Percentiles rank a stretch among this genome's conserved stretches.
Conservation (phyloP, 148 eudicot genomes). For the Heliamphora exappendiculata region DNA sequence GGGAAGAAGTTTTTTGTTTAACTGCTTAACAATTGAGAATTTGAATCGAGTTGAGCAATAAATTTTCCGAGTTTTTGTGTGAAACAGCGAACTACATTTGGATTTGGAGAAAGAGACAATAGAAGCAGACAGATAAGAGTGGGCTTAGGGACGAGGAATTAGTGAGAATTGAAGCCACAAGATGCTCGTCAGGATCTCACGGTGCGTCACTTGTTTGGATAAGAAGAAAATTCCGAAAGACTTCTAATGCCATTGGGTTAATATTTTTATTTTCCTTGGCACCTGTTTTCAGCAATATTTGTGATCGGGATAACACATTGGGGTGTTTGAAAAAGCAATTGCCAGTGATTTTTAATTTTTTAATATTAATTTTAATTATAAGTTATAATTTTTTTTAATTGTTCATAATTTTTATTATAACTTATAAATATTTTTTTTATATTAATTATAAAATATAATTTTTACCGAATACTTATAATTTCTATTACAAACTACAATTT, state of each 20-base stretch:
- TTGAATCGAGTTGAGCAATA: not conserved
- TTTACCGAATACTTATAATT: no score
- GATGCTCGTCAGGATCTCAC: not conserved
- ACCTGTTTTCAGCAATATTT: not conserved
- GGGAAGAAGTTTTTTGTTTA: not conserved
- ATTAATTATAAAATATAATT: no score
- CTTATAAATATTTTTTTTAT: no score
- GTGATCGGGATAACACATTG: no score
- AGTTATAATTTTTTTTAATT: no score
- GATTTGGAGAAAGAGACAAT: constrained; percentile 1
- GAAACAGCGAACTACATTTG: not conserved
- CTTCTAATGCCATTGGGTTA: not conserved
- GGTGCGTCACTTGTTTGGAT: constrained; percentile 9
- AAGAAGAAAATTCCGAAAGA: constrained; percentile 11
- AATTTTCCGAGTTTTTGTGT: not conserved
- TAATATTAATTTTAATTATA: no score
- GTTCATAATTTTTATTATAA: no score
- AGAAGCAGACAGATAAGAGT: not conserved
- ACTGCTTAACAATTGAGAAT: not conserved
- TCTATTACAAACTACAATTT: no score
- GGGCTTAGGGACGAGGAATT: not conserved
- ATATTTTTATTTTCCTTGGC: not conserved
- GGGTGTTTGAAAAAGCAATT: no score
- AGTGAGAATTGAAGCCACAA: constrained; percentile 1
- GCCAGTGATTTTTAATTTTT: no score